These are phyloP conservation scores for Odontarrhena argentea DNA, from an alignment of 345 rosid species.

Conservation along the genomic window DNA sequence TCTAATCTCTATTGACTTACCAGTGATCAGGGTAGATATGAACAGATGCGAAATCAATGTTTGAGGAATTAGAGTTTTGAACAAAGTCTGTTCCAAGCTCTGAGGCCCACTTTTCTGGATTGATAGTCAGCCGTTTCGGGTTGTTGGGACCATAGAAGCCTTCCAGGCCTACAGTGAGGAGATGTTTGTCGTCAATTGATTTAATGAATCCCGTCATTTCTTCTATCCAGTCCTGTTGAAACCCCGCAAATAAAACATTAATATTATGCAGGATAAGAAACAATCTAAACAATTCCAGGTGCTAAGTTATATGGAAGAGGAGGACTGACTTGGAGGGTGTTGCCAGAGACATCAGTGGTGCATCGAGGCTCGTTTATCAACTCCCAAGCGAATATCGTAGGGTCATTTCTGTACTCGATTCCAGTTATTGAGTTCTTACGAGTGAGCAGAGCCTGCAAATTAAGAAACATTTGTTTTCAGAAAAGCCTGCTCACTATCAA, in stretches of 20 bases:
- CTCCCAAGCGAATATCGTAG: conserved; percentile 93
- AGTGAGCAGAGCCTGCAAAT: conserved; percentile 65
- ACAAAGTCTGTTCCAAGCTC: conserved; percentile 76
- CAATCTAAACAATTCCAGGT: neutral
- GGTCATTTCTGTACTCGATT: conserved; percentile 83
- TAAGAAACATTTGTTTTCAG: neutral
- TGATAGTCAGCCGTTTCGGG: conserved; percentile 64
- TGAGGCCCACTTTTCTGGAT: conserved; percentile 76
- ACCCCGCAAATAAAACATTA: conserved; percentile 11
- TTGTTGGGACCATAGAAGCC: conserved; percentile 82
- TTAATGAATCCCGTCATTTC: conserved; percentile 77
- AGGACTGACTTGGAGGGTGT: conserved; percentile 83
- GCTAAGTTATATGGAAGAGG: neutral
- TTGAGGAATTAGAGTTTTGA: conserved; percentile 52
- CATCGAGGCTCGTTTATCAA: conserved; percentile 95
- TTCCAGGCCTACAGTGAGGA: conserved; percentile 79
- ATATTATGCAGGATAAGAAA: neutral
- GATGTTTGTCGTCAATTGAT: conserved; percentile 78
- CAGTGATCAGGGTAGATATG: conserved; percentile 88
- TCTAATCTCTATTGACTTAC: conserved; percentile 39
- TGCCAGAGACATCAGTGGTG: conserved; percentile 87
- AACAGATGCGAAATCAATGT: conserved; percentile 76
- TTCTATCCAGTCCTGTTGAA: conserved; percentile 68
- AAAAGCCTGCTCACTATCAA: neutral
- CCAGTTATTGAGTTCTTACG: conserved; percentile 91